Percentiles rank a stretch among this genome's conserved stretches.
Evolutionary conservation across 495 filamentous ascomycete species (phyloP).

Genomic region (Xylaria telfairii): DNA sequence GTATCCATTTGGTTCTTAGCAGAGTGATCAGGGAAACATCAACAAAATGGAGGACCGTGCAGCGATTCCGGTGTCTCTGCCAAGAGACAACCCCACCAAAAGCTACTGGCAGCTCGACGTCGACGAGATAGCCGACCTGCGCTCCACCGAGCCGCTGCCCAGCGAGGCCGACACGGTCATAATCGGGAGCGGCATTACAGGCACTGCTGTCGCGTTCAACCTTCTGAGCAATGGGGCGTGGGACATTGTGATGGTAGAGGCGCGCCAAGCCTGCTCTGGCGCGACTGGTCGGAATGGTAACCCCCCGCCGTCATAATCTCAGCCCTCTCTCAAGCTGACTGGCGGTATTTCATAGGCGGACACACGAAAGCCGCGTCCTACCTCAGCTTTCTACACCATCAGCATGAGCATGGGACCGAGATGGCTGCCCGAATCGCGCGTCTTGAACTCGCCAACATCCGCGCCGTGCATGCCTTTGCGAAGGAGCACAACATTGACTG

Average conservation of each 20-base stretch:
- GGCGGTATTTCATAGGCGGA: slow-evolving; percentile 47
- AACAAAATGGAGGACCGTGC: slow-evolving; percentile 52
- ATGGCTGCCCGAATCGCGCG: slow-evolving; percentile 61
- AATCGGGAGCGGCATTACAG: slow-evolving; percentile 75
- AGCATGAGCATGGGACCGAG: slow-evolving; percentile 41
- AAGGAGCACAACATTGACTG: slow-evolving; percentile 57
- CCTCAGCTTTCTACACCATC: slow-evolving; percentile 56
- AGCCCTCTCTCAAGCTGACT: not conserved
- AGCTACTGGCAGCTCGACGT: slow-evolving; percentile 77
- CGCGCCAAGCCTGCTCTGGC: slow-evolving; percentile 60
- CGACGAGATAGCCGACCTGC: slow-evolving; percentile 59
- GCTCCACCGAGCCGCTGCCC: slow-evolving; percentile 55
- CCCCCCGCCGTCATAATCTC: not conserved
- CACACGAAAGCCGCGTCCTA: slow-evolving; percentile 71
- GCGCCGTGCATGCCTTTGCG: slow-evolving; percentile 60
- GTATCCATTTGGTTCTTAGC: not conserved
- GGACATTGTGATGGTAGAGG: slow-evolving; percentile 64
- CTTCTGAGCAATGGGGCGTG: slow-evolving; percentile 47
- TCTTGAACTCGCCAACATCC: slow-evolving; percentile 64
- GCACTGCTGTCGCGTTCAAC: slow-evolving; percentile 64
- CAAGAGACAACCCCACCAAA: slow-evolving; percentile 62
- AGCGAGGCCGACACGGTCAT: slow-evolving; percentile 61
- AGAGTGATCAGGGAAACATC: not conserved
- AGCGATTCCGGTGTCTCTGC: slow-evolving; percentile 54
- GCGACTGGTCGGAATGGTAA: slow-evolving; percentile 67